These are phyloP conservation scores for Aeminium ludgeri DNA, from an alignment of 495 filamentous ascomycete genomes.

Conservation along the genomic window DNA sequence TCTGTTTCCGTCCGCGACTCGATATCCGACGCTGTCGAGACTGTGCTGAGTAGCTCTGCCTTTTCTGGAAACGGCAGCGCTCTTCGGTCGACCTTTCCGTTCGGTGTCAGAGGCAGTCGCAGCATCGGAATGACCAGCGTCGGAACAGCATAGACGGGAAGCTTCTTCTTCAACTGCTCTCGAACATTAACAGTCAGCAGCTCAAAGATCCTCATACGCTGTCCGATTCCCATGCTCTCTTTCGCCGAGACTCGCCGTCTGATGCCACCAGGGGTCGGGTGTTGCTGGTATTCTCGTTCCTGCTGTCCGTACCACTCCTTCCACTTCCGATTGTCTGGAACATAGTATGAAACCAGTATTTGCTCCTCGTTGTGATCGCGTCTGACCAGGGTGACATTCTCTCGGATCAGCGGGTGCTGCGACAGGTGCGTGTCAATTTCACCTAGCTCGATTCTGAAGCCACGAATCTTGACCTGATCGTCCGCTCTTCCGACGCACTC, in stretches of 20 bases:
- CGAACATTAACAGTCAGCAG: conserved; percentile 41
- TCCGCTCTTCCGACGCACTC: conserved; percentile 55
- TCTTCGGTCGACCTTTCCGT: conserved; percentile 86
- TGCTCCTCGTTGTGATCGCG: conserved; percentile 85
- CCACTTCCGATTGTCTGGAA: conserved; percentile 66
- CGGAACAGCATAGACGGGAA: conserved; percentile 72
- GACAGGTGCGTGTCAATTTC: conserved; percentile 82
- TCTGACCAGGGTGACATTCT: conserved; percentile 74
- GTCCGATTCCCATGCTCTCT: conserved; percentile 10
- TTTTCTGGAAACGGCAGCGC: conserved; percentile 81
- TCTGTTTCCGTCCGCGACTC: conserved; percentile 43
- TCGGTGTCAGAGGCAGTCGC: conserved; percentile 78
- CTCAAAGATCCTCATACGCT: conserved; percentile 34
- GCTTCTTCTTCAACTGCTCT: conserved; percentile 53
- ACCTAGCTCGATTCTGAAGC: conserved; percentile 86
- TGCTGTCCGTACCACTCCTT: conserved; percentile 38
- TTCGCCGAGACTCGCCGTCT: conserved; percentile 23
- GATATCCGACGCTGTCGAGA: conserved; percentile 20
- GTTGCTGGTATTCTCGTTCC: conserved; percentile 35
- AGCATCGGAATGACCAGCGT: conserved; percentile 61
- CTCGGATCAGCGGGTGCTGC: conserved; percentile 60
- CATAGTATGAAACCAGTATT: conserved; percentile 77
- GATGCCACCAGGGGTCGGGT: conserved; percentile 32
- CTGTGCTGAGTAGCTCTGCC: conserved; percentile 37
- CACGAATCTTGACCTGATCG: conserved; percentile 87